These are phyloP conservation scores for Zymoseptoria tritici DNA, from an alignment of 2,329 filamentous ascomycete species.

Conservation along the genomic window DNA sequence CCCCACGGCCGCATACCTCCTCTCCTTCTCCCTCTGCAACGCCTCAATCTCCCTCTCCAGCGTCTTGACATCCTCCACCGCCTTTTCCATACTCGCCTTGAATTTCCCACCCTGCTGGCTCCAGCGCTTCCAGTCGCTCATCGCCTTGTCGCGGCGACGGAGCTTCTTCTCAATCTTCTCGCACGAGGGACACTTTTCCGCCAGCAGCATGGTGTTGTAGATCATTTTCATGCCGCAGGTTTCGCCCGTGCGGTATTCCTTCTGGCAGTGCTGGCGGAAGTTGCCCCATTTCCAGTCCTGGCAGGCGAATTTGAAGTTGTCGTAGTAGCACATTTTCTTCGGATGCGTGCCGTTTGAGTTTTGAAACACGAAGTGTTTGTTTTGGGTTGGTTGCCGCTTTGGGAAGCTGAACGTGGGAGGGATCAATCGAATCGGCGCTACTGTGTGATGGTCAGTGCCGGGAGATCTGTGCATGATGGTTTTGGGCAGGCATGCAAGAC, in stretches of 20 bases:
- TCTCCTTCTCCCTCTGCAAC: slow-evolving; percentile 37
- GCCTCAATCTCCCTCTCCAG: slow-evolving; percentile 62
- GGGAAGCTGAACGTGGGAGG: neutral
- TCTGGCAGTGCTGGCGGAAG: slow-evolving; percentile 87
- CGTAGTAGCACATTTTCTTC: slow-evolving; percentile 99
- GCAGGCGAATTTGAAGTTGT: slow-evolving; percentile 77
- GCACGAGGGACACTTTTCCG: slow-evolving; percentile 71
- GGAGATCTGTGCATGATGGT: neutral
- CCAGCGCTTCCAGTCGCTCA: slow-evolving; percentile 70
- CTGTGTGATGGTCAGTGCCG: slow-evolving; percentile 9
- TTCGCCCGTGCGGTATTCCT: slow-evolving; percentile 91
- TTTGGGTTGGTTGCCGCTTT: neutral
- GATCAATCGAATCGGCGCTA: slow-evolving; percentile 1
- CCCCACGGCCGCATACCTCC: slow-evolving; percentile 19
- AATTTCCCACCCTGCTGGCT: slow-evolving; percentile 57
- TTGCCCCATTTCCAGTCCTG: slow-evolving; percentile 92
- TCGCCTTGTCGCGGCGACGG: slow-evolving; percentile 66
- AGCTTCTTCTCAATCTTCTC: slow-evolving; percentile 82
- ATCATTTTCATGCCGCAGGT: slow-evolving; percentile 94
- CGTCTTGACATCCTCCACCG: slow-evolving; percentile 63
- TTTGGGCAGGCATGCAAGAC: neutral
- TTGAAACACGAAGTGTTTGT: neutral
- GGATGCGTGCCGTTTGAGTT: slow-evolving; percentile 6
- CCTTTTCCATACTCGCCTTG: slow-evolving; percentile 56
- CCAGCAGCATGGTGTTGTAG: slow-evolving; percentile 60